Percentiles rank a stretch among this genome's conserved stretches.
Evolutionary conservation across 208 protist species (phyloP).

Genomic region (Acanthamoeba polyphaga): DNA sequence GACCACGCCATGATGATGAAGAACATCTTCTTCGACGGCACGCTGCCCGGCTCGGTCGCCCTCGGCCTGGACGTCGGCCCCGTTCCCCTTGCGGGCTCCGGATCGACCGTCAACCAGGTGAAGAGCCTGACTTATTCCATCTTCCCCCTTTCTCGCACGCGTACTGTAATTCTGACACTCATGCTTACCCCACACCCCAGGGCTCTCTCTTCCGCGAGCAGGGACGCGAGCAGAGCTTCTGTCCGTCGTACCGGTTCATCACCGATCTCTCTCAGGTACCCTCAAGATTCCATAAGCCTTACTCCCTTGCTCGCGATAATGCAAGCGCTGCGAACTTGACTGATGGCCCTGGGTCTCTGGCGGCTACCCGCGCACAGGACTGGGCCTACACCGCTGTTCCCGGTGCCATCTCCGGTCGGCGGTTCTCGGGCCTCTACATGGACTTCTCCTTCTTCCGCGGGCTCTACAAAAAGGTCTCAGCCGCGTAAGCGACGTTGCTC

Average conservation of each 20-base stretch:
- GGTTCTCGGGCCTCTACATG: slow-evolving; percentile 43
- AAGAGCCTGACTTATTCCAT: background rate
- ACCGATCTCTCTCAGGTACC: slow-evolving; percentile 1
- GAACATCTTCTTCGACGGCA: slow-evolving; percentile 59
- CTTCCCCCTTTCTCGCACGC: background rate
- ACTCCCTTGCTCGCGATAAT: too few species aligned
- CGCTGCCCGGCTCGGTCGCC: background rate
- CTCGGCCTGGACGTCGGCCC: slow-evolving; percentile 43
- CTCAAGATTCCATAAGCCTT: too few species aligned
- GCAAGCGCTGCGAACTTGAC: background rate
- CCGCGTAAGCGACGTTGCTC: background rate
- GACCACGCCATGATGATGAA: slow-evolving; percentile 21
- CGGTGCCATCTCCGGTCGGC: slow-evolving; percentile 2
- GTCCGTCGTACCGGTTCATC: slow-evolving; percentile 52
- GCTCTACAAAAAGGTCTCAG: slow-evolving; percentile 44
- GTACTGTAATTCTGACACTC: background rate
- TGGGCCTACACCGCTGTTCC: slow-evolving; percentile 9
- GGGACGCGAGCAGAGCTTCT: slow-evolving; percentile 33
- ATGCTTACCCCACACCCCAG: background rate
- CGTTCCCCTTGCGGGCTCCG: slow-evolving; percentile 15
- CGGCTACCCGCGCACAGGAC: background rate
- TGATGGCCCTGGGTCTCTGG: background rate
- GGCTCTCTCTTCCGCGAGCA: slow-evolving; percentile 12
- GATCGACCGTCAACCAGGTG: slow-evolving; percentile 55
- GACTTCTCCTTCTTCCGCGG: slow-evolving; percentile 47